Conservation (phyloP, 2,329 filamentous ascomycete genomes). For the Neoarthrinium moseri region DNA sequence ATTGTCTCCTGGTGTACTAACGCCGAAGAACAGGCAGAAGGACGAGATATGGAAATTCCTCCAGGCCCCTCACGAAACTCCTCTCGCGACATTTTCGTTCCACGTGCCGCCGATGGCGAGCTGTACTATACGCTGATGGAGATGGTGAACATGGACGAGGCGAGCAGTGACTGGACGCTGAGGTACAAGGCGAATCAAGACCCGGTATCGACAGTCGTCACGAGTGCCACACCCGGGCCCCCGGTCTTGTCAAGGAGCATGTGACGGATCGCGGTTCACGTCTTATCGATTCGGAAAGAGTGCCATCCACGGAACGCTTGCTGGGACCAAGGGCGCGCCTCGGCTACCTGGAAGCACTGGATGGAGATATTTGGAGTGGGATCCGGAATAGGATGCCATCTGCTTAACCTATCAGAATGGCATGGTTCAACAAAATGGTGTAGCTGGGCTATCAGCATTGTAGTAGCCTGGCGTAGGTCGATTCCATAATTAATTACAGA, state of each 20-base stretch:
- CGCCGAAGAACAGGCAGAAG: constrained; percentile 42
- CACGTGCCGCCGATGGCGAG: constrained; percentile 42
- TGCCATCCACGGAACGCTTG: too few relatives aligned
- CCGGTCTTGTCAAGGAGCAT: constrained; percentile 1
- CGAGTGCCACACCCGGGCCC: constrained; percentile 10
- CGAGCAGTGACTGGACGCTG: constrained; percentile 37
- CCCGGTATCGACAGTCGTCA: constrained; percentile 14
- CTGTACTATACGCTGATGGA: constrained; percentile 49
- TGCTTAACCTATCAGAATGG: too few relatives aligned
- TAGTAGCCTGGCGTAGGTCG: too few relatives aligned
- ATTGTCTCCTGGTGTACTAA: not conserved
- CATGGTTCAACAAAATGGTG: too few relatives aligned
- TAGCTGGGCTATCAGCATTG: too few relatives aligned
- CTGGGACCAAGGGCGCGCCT: too few relatives aligned
- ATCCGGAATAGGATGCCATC: too few relatives aligned
- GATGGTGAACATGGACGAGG: constrained; percentile 35
- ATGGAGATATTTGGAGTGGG: too few relatives aligned
- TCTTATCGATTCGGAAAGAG: too few relatives aligned
- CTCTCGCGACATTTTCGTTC: constrained; percentile 43
- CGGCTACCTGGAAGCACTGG: too few relatives aligned
- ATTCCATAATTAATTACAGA: too few relatives aligned
- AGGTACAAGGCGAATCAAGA: constrained; percentile 29
- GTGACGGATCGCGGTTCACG: too few relatives aligned
- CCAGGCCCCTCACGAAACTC: constrained; percentile 23
- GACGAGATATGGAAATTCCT: constrained; percentile 42